phyloP scores from a whole-genome alignment of 2,329 filamentous ascomycete species.

The Phyllachora maydis region DNA sequence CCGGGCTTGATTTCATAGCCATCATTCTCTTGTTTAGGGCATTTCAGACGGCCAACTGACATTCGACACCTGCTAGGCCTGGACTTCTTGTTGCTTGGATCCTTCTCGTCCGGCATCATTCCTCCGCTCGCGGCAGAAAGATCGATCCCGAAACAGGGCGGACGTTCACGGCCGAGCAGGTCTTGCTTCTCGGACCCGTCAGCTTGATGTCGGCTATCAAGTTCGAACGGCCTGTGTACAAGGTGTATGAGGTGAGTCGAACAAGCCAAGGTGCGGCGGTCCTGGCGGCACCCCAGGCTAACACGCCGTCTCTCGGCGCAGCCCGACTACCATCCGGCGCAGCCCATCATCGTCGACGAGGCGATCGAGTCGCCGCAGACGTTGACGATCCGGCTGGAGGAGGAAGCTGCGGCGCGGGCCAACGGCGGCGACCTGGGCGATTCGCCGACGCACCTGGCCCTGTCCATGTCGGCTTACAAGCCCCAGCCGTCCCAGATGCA shows the following conservation, averaged over 20 bases:
- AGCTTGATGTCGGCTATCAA: constrained; percentile 37
- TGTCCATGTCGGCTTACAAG: constrained; percentile 77
- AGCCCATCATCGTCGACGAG: constrained; percentile 36
- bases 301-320: constrained; percentile 8
- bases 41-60: neutral
- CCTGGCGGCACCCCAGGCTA: neutral
- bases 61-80: too few species aligned
- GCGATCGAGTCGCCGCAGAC: constrained; percentile 35
- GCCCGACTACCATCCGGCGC: constrained; percentile 31
- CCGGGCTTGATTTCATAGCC: too few species aligned
- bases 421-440: constrained; percentile 32
- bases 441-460: constrained; percentile 33
- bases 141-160: constrained; percentile 15
- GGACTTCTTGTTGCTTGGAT: constrained; percentile 1
- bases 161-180: constrained; percentile 5
- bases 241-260: constrained; percentile 36
- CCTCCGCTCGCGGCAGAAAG: constrained; percentile 2
- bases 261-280: neutral
- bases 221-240: constrained; percentile 32
- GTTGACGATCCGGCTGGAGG: constrained; percentile 33
- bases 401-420: constrained; percentile 28
- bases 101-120: neutral
- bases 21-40: too few species aligned
- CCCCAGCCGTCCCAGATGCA: constrained; percentile 56
- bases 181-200: constrained; percentile 12